Percentiles rank a stretch among this genome's conserved stretches.
phyloP scores from a whole-genome alignment of 208 protist species.

The Lotmaria passim region DNA sequence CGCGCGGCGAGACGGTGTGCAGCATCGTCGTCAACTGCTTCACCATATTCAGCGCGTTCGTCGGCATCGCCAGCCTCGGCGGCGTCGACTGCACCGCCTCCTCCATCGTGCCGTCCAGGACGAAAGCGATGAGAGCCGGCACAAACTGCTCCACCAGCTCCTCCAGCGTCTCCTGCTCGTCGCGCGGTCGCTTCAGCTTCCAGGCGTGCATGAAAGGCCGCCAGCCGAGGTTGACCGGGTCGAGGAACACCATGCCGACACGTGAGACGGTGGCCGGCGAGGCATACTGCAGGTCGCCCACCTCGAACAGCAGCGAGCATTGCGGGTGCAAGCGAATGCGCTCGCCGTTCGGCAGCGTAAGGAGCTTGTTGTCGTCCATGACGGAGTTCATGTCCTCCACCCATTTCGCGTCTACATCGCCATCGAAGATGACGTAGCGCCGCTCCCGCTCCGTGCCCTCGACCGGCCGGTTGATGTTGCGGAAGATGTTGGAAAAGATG shows the following conservation, averaged over 20 bases:
- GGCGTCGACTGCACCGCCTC: slow-evolving; percentile 62
- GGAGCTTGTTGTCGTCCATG: slow-evolving; percentile 99
- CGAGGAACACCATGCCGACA: slow-evolving; percentile 99
- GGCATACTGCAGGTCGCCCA: slow-evolving; percentile 98
- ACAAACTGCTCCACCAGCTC: slow-evolving; percentile 96
- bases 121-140: slow-evolving; percentile 85
- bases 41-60: slow-evolving; percentile 94
- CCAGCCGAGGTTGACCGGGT: slow-evolving; percentile 98
- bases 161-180: slow-evolving; percentile 92
- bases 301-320: slow-evolving; percentile 98
- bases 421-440: slow-evolving; percentile 98
- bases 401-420: slow-evolving; percentile 99
- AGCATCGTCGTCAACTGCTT: slow-evolving; percentile 95
- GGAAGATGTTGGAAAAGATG: slow-evolving; percentile 99
- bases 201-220: slow-evolving; percentile 94
- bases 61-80: slow-evolving; percentile 85
- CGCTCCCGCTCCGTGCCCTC: slow-evolving; percentile 83
- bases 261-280: slow-evolving; percentile 99
- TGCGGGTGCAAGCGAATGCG: slow-evolving; percentile 96
- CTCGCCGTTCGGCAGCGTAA: slow-evolving; percentile 99
- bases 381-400: slow-evolving; percentile 99
- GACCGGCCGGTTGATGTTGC: slow-evolving; percentile 93
- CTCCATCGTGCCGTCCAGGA: slow-evolving; percentile 94
- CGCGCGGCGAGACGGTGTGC: slow-evolving; percentile 79
- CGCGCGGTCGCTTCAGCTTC: slow-evolving; percentile 82